phyloP scores from a whole-genome alignment of 1,139 yeast genomes.

The Sugiyamaella grinbergsii region DNA sequence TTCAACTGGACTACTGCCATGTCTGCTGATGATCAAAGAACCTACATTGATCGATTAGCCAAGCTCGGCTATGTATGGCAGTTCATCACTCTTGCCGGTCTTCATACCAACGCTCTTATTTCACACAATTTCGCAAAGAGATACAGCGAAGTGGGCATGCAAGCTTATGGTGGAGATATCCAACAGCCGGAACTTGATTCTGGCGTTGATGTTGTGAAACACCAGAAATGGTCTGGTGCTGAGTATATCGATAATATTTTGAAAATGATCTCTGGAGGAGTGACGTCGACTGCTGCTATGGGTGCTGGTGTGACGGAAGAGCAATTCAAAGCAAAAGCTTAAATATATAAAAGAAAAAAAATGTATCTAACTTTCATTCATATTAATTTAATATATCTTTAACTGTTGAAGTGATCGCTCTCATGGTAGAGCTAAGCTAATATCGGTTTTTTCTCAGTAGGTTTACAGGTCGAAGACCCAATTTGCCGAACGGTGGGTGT shows the following conservation, averaged over 20 bases:
- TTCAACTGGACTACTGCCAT: constrained; percentile 98
- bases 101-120: constrained; percentile 94
- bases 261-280: constrained; percentile 93
- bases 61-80: constrained; percentile 96
- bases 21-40: constrained; percentile 83
- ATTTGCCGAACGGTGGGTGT: too few species aligned
- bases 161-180: constrained; percentile 85
- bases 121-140: constrained; percentile 81
- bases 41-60: constrained; percentile 85
- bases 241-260: constrained; percentile 91
- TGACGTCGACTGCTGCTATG: constrained; percentile 96
- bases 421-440: too few species aligned
- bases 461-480: too few species aligned
- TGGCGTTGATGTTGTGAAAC: constrained; percentile 95
- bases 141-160: constrained; percentile 85
- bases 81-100: constrained; percentile 95
- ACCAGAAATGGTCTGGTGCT: constrained; percentile 99
- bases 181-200: constrained; percentile 87
- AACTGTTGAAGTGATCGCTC: too few species aligned
- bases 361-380: neutral
- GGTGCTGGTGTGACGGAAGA: constrained; percentile 98
- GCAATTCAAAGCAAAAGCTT: constrained; percentile 63
- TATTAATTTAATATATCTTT: neutral
- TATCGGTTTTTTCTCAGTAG: too few species aligned
- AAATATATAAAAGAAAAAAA: neutral